phyloP scores from a whole-genome alignment of 2,329 filamentous ascomycete genomes.

The Aspergillus fijiensis region DNA sequence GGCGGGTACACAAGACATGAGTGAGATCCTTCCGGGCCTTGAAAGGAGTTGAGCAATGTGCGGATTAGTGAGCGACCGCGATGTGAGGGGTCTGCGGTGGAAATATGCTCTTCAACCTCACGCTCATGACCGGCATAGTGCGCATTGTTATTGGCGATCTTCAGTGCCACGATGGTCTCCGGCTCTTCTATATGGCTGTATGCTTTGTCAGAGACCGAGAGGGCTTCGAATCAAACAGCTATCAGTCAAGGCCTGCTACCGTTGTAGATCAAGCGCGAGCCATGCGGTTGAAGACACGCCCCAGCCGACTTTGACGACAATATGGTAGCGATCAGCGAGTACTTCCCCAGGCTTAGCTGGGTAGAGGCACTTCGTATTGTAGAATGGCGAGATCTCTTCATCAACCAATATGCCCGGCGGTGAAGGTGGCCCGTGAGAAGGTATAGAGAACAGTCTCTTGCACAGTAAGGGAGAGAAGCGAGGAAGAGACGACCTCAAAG shows the following conservation, averaged over 20 bases:
- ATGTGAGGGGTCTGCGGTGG: slow-evolving; percentile 33
- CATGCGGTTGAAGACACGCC: slow-evolving; percentile 33
- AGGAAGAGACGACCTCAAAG: slow-evolving; percentile 18
- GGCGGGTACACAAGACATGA: slow-evolving; percentile 41
- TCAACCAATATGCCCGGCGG: slow-evolving; percentile 26
- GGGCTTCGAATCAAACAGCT: slow-evolving; percentile 15
- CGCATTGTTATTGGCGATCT: slow-evolving; percentile 30
- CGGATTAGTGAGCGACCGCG: slow-evolving; percentile 35
- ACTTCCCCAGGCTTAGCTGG: slow-evolving; percentile 33
- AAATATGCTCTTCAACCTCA: slow-evolving; percentile 36
- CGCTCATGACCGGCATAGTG: slow-evolving; percentile 28
- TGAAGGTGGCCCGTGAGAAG: slow-evolving; percentile 26
- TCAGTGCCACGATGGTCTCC: slow-evolving; percentile 30
- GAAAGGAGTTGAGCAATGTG: slow-evolving; percentile 37
- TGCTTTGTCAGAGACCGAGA: slow-evolving; percentile 24
- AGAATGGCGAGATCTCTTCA: slow-evolving; percentile 31
- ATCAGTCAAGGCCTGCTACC: slow-evolving; percentile 21
- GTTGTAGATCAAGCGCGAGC: slow-evolving; percentile 31
- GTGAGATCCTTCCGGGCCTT: slow-evolving; percentile 32
- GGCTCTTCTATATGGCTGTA: slow-evolving; percentile 26
- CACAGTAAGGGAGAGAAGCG: slow-evolving; percentile 23
- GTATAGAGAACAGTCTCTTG: slow-evolving; percentile 27
- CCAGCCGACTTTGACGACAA: slow-evolving; percentile 32
- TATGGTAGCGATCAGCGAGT: slow-evolving; percentile 30
- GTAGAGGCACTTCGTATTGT: slow-evolving; percentile 31